A percentile compares a stretch with the other conserved stretches of the same genome.
Evolutionary conservation across 1,284 basidiomycete species (phyloP).

Genomic region (Butyriboletus appendiculatus): DNA sequence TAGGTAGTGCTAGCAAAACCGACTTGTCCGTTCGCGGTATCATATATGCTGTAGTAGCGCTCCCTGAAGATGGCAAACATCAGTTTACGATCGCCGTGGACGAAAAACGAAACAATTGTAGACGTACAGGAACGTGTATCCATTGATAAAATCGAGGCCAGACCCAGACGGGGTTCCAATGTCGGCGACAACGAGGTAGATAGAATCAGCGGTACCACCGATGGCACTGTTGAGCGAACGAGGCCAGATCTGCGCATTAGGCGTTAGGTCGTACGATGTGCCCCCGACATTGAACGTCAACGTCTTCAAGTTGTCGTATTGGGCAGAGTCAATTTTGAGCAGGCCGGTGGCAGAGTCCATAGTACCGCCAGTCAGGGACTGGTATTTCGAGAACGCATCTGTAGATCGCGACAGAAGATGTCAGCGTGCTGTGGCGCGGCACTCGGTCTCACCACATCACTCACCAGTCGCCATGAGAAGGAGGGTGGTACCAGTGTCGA

Average conservation of each 20-base stretch:
- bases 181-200: conserved; percentile 50
- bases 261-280: conserved; percentile 41
- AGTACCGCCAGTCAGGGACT: conserved; percentile 50
- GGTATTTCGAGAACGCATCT: conserved; percentile 56
- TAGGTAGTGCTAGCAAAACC: conserved; percentile 48
- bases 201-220: conserved; percentile 40
- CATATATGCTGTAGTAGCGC: conserved; percentile 51
- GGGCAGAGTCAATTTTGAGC: conserved; percentile 38
- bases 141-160: conserved; percentile 39
- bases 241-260: conserved; percentile 57
- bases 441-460: neutral
- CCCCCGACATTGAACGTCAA: conserved; percentile 33
- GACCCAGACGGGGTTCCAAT: conserved; percentile 37
- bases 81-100: neutral
- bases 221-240: conserved; percentile 45
- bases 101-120: neutral
- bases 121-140: conserved; percentile 23
- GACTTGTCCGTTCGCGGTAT: conserved; percentile 44
- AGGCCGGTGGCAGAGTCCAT: conserved; percentile 46
- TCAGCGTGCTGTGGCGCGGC: too few relatives aligned
- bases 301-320: conserved; percentile 22
- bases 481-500: conserved; percentile 51
- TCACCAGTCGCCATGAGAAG: conserved; percentile 41
- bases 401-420: neutral
- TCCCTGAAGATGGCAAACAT: conserved; percentile 30